phyloP scores from a whole-genome alignment of 352 stramenopile species.

The Globisporangium carolinianum region DNA sequence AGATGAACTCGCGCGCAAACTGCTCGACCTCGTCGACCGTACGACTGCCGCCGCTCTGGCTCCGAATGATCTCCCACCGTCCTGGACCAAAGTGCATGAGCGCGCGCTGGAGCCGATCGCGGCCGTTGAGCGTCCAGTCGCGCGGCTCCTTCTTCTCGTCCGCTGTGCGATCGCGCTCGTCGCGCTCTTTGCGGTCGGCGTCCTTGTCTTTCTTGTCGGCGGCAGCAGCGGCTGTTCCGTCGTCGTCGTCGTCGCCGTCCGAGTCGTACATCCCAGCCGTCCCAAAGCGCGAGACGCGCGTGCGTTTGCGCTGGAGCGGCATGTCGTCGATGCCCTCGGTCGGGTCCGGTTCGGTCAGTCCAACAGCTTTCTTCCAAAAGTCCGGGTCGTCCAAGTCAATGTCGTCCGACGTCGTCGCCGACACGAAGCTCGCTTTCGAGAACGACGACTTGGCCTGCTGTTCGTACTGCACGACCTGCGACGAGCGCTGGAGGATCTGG shows the following conservation, averaged over 20 bases:
- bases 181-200: slow-evolving; percentile 36
- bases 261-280: slow-evolving; percentile 43
- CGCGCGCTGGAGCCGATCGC: slow-evolving; percentile 75
- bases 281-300: slow-evolving; percentile 78
- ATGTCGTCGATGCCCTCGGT: slow-evolving; percentile 50
- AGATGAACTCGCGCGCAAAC: slow-evolving; percentile 85
- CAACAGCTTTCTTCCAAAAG: slow-evolving; percentile 99
- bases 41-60: slow-evolving; percentile 80
- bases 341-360: slow-evolving; percentile 66
- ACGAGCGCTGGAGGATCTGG: slow-evolving; percentile 91
- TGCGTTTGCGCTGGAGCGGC: slow-evolving; percentile 79
- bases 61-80: slow-evolving; percentile 85
- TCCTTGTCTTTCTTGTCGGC: slow-evolving; percentile 34
- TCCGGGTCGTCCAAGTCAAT: slow-evolving; percentile 98
- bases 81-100: slow-evolving; percentile 87
- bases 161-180: slow-evolving; percentile 14
- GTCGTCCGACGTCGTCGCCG: slow-evolving; percentile 84
- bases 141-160: slow-evolving; percentile 51
- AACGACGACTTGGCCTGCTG: slow-evolving; percentile 84
- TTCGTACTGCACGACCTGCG: slow-evolving; percentile 82
- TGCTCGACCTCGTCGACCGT: slow-evolving; percentile 75
- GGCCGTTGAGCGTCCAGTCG: slow-evolving; percentile 84
- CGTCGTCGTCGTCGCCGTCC: slow-evolving; percentile 65
- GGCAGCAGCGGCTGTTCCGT: slow-evolving; percentile 29
- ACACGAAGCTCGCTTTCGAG: slow-evolving; percentile 91